These are phyloP conservation scores for Dorcoceras hygrometricum DNA, from an alignment of 257 asterid genomes.

Conservation along the genomic window DNA sequence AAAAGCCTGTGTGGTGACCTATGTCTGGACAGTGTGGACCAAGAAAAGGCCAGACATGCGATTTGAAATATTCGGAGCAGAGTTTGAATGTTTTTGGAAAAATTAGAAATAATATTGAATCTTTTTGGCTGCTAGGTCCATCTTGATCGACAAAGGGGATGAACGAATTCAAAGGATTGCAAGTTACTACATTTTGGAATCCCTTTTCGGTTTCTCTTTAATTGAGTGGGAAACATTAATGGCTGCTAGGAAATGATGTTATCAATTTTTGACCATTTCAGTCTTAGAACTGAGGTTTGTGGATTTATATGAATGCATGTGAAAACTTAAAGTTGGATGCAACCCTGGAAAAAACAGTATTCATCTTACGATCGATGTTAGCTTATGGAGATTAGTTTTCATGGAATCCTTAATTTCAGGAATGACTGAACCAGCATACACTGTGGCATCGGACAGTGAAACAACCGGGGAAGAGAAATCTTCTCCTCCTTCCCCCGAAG, in stretches of 20 bases:
- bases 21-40: not conserved
- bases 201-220: not conserved
- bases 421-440: constrained; percentile 83
- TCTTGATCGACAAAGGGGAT: not conserved
- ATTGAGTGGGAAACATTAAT: not conserved
- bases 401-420: constrained; percentile 20
- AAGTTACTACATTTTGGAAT: not conserved
- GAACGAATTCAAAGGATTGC: not conserved
- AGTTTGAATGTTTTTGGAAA: not conserved
- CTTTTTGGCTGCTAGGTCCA: not conserved
- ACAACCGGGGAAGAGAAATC: constrained; percentile 71
- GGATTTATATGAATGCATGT: not conserved
- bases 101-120: no score
- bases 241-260: not conserved
- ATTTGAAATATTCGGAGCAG: not conserved
- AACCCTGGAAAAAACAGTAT: not conserved
- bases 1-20: constrained; percentile 25
- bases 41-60: not conserved
- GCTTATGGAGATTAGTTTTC: constrained; percentile 1
- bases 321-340: not conserved
- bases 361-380: not conserved
- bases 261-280: no score
- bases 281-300: not conserved
- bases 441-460: constrained; percentile 85
- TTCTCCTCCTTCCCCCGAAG: constrained; percentile 44